Evolutionary conservation across 2,329 filamentous ascomycete genomes (phyloP).

Genomic region (Arachnopeziza araneosa): DNA sequence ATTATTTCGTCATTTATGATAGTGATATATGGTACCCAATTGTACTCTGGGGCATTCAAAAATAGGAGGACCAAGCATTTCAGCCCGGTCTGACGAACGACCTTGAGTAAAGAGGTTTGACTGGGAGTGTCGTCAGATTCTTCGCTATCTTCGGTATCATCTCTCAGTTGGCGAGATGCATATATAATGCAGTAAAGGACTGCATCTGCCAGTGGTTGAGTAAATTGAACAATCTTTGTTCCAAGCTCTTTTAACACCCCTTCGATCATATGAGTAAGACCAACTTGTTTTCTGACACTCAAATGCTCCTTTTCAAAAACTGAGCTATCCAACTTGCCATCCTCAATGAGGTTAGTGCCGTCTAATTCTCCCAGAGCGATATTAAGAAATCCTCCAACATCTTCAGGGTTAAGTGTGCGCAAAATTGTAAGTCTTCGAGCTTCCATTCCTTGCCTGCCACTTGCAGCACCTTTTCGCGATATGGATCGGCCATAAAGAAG

Average conservation of each 20-base stretch:
- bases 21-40: conserved; percentile 67
- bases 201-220: conserved; percentile 64
- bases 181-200: conserved; percentile 76
- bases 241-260: conserved; percentile 82
- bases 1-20: conserved; percentile 71
- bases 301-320: conserved; percentile 55
- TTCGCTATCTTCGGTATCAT: conserved; percentile 30
- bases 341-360: conserved; percentile 51
- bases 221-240: conserved; percentile 62
- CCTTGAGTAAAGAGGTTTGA: conserved; percentile 54
- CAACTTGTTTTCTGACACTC: conserved; percentile 73
- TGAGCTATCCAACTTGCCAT: conserved; percentile 30
- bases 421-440: conserved; percentile 76
- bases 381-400: conserved; percentile 75
- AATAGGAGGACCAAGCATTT: conserved; percentile 80
- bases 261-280: conserved; percentile 86
- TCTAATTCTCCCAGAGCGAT: conserved; percentile 72
- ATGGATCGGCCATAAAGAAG: conserved; percentile 88
- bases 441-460: conserved; percentile 75
- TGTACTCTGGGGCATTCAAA: conserved; percentile 61
- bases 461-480: conserved; percentile 69
- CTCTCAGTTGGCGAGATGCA: conserved; percentile 54
- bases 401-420: conserved; percentile 66
- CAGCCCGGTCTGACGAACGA: conserved; percentile 65
- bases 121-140: conserved; percentile 33